phyloP scores from a whole-genome alignment of 2,329 filamentous ascomycete genomes.

The Raffaelea arxii region DNA sequence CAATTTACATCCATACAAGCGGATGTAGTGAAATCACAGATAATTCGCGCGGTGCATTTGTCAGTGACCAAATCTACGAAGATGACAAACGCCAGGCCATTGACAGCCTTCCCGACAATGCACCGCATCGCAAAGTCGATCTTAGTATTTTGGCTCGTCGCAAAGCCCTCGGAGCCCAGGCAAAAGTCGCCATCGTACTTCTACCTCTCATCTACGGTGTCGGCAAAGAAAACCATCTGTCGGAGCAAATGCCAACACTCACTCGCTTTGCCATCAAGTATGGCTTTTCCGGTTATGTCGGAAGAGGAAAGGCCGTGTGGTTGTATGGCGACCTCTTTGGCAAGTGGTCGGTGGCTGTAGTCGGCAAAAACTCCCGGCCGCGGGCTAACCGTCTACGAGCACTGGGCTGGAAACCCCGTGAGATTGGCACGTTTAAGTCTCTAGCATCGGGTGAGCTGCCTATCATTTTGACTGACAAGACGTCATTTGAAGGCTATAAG shows the following conservation, averaged over 20 bases:
- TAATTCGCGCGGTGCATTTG: not conserved
- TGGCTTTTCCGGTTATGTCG: not conserved
- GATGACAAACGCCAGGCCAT: not conserved
- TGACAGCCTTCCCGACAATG: not conserved
- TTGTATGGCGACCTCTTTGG: not conserved
- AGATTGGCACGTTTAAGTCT: not conserved
- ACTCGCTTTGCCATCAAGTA: not conserved
- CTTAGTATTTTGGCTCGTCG: not conserved
- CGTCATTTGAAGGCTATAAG: not conserved
- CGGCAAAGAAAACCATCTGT: not conserved
- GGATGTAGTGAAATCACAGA: not conserved
- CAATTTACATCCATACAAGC: not conserved
- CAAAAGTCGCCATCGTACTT: not conserved
- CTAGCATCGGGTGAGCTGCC: not conserved
- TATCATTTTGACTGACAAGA: not conserved
- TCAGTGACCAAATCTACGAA: not conserved
- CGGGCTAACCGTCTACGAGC: not conserved
- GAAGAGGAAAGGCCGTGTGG: not conserved
- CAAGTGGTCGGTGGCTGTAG: not conserved
- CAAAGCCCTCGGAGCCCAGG: not conserved
- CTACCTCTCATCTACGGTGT: not conserved
- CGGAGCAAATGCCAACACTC: not conserved
- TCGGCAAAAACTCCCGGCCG: not conserved
- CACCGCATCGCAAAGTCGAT: not conserved
- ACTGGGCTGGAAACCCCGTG: not conserved